Evolutionary conservation across 768 basidiomycete species (phyloP).

Genomic region (Mycena sanguinolenta): DNA sequence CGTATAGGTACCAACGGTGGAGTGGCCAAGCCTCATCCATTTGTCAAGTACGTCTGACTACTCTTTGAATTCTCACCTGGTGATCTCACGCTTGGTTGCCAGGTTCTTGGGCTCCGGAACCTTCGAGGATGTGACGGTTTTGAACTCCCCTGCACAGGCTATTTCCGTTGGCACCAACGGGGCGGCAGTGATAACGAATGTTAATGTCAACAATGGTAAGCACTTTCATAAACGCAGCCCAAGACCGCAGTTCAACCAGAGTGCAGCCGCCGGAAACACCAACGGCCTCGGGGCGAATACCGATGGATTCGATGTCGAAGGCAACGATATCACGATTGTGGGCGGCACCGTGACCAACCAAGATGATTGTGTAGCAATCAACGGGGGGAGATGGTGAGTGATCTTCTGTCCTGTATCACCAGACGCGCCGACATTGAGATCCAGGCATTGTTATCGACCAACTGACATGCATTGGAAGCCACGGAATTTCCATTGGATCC

Average conservation of each 20-base stretch:
- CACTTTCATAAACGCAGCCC: too few relatives aligned
- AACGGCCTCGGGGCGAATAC: conserved; percentile 37
- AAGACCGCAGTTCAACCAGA: too few relatives aligned
- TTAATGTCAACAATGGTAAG: conserved; percentile 35
- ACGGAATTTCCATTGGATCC: conserved; percentile 65
- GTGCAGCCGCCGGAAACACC: conserved; percentile 31
- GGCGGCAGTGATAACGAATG: conserved; percentile 8
- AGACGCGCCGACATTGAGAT: too few relatives aligned
- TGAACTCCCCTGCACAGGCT: conserved; percentile 35
- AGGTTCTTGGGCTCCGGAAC: conserved; percentile 36
- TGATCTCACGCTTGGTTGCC: not conserved
- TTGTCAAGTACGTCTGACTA: conserved; percentile 30
- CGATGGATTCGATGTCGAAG: conserved; percentile 38
- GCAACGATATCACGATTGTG: conserved; percentile 30
- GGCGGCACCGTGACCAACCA: conserved; percentile 29
- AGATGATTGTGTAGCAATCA: conserved; percentile 38
- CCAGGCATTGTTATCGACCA: conserved; percentile 44
- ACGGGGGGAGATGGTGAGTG: conserved; percentile 3
- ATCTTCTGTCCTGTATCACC: too few relatives aligned
- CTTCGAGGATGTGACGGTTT: conserved; percentile 32
- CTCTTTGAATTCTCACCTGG: too few relatives aligned
- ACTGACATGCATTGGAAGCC: conserved; percentile 60
- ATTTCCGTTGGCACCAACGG: conserved; percentile 34
- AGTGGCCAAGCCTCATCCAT: conserved; percentile 36
- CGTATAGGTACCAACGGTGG: conserved; percentile 34